A percentile compares a stretch with the other conserved stretches of the same genome.
These are phyloP conservation scores for Penicillium robsamsonii DNA, from an alignment of 495 filamentous ascomycete genomes.

Conservation along the genomic window DNA sequence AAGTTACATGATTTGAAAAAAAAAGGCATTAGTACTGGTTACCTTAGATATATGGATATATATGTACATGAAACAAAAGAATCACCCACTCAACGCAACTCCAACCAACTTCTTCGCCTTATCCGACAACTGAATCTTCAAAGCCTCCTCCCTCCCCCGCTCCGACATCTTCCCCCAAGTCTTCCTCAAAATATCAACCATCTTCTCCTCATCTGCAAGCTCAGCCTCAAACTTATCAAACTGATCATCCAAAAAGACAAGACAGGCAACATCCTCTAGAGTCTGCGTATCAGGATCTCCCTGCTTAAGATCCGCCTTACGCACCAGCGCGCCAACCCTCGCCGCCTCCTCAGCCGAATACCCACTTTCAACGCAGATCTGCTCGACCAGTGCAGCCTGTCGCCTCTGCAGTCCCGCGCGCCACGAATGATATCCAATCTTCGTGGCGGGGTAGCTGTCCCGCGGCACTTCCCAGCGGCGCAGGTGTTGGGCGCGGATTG, in stretches of 20 bases:
- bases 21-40: not conserved
- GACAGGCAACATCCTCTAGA: conserved; percentile 79
- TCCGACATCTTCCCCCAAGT: conserved; percentile 82
- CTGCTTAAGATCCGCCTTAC: conserved; percentile 61
- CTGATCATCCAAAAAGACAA: conserved; percentile 84
- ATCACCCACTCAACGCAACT: conserved; percentile 12
- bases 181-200: conserved; percentile 70
- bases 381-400: conserved; percentile 59
- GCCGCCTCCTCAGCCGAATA: conserved; percentile 46
- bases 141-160: conserved; percentile 62
- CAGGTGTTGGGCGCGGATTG: conserved; percentile 80
- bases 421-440: conserved; percentile 73
- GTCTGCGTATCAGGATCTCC: conserved; percentile 65
- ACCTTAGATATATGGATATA: not conserved
- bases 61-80: not conserved
- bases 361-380: conserved; percentile 54
- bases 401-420: conserved; percentile 66
- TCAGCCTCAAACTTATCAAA: conserved; percentile 69
- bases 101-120: conserved; percentile 55
- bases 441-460: conserved; percentile 62
- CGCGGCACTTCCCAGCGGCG: conserved; percentile 78
- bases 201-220: conserved; percentile 67
- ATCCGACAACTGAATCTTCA: conserved; percentile 62
- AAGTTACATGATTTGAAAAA: not conserved
- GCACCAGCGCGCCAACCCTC: conserved; percentile 58